Evolutionary conservation across 2,329 filamentous ascomycete species (phyloP), one percentile per base, ranked within the genome.

Genomic region (Fusarium sororula): DNA sequence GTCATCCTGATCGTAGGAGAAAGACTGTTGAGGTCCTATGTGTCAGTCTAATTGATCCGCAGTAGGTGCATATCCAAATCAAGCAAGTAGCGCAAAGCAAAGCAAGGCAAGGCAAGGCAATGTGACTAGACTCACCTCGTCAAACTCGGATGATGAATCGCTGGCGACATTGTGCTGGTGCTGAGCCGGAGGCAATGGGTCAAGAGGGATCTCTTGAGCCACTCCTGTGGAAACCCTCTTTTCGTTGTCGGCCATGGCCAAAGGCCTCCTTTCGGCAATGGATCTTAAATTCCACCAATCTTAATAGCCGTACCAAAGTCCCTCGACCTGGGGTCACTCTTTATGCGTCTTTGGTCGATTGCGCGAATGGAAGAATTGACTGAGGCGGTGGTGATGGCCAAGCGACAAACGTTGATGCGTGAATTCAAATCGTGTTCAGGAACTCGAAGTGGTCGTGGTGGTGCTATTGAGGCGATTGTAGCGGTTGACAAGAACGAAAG

Each of bases 1-100:
- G 50, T 82, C 82, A 73, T 83, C 82, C 75, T 83, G 81, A 60
- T 83, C 80, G 68, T 83, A 83, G 14, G 81, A 81, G 63, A 83
- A 83, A 66, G 82, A 81, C 75, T 82, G 37, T 55, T 63, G 30
- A 24, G 9, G 50, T n/a, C 28, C 44, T 44, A 50, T 30, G 13
- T 26, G 45, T 75, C 41, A 73, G 59, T 69, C 37, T 38, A 54
- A 44, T 60, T 55, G 55, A 55, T 62, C 48, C 37, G 44, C 26
- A 39, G 26, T 50, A 22, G 13, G 38, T 37, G 22, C 14, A 15
- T 4, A 18, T 39, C 22, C 12, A 30, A 30, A 47, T 50, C 24
- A 28, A 51, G 44, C 32, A 44, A 39, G 37, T n/a, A 60, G 44
- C 44, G 42, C 66, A 65, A 47, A 38, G 42, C 64, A 65, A 47